These are phyloP conservation scores for Tieghemostelium lacteum DNA, from an alignment of 78 protist genomes.

Conservation along the genomic window DNA sequence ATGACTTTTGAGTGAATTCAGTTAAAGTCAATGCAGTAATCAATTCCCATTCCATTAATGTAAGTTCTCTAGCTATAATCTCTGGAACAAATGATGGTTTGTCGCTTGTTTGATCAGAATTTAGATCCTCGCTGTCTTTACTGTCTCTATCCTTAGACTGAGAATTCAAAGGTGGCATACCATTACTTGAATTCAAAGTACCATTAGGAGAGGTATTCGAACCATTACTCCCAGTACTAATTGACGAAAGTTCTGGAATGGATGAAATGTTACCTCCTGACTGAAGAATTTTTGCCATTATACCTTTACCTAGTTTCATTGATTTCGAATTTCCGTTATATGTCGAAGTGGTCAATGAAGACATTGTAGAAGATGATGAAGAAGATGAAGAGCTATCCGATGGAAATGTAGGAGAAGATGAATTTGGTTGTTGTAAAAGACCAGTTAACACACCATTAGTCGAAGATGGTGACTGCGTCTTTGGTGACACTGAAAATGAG, in stretches of 20 bases:
- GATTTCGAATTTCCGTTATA: background rate
- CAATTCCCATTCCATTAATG: slow-evolving; percentile 72
- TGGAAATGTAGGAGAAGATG: background rate
- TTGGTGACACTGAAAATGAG: slow-evolving; percentile 66
- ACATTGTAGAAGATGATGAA: background rate
- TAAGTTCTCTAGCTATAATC: slow-evolving; percentile 54
- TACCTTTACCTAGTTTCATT: slow-evolving; percentile 49
- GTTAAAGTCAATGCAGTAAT: slow-evolving; percentile 29
- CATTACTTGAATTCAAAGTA: background rate
- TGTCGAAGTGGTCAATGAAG: background rate
- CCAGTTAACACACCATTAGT: slow-evolving; percentile 59
- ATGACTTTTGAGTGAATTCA: slow-evolving; percentile 44
- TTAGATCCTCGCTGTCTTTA: background rate
- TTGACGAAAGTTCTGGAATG: too few species aligned
- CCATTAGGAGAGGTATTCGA: background rate
- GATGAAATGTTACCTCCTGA: background rate
- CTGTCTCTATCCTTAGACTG: background rate
- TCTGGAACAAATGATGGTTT: slow-evolving; percentile 66
- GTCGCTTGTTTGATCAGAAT: slow-evolving; percentile 2
- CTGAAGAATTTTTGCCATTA: slow-evolving; percentile 37
- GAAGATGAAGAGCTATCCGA: background rate
- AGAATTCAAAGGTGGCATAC: slow-evolving; percentile 2
- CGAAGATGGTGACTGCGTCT: slow-evolving; percentile 51
- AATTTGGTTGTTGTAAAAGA: background rate
- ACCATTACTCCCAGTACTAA: background rate